Base-by-base conservation (phyloP, 768 basidiomycete genomes). In the Hebeloma cylindrosporum region DNA sequence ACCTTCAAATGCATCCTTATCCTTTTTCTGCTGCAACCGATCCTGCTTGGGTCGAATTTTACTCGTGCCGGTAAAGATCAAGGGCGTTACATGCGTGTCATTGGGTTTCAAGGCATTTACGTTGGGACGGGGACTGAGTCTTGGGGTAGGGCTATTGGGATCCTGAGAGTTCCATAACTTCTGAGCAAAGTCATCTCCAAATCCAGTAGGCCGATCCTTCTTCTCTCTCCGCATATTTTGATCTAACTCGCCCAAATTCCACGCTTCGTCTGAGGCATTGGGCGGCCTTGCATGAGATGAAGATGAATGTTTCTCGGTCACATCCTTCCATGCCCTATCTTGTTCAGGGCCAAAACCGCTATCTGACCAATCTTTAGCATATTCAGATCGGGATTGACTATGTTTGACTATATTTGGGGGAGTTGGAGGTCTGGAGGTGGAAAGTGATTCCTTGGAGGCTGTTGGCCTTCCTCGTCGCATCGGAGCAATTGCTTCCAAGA, bases 1-100 rank as follows among this genome's bases (percentile, higher is more conserved):
- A 8, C 85, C 88, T 26, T 87, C 85, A 50, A 92, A 92, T 4
- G 89, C 90, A 58, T 92, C 89, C 52, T 76, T 85, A 14, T 72
- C 71, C 41, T 50, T 54, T 22, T 49, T 52, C 23, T 51, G 56
- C 26, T 50, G 34, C 20, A 57, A 27, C 22, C 58, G 47, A 28
- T 61, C 55, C 45, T 47, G 53, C 36, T 58, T 61, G 5, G 53
- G 53, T 16, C 59, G 48, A 32, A 57, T 40, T 42, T 47, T 58
- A 11, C 50, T 53, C 7, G 55, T 51, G 18, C 66, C 63, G 27
- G 65, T 64, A 31, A 59, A 64, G 5, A 61, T 66, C 16, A 60
- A 54, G 28, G 53, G 62, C 7, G 56, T 60, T 30, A 60, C 43
- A 13, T 59, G 60, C 4, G 43, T 40, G 33, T 50, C 52, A 25